phyloP scores from a whole-genome alignment of 345 rosid genomes.

The Euphorbia peplus region DNA sequence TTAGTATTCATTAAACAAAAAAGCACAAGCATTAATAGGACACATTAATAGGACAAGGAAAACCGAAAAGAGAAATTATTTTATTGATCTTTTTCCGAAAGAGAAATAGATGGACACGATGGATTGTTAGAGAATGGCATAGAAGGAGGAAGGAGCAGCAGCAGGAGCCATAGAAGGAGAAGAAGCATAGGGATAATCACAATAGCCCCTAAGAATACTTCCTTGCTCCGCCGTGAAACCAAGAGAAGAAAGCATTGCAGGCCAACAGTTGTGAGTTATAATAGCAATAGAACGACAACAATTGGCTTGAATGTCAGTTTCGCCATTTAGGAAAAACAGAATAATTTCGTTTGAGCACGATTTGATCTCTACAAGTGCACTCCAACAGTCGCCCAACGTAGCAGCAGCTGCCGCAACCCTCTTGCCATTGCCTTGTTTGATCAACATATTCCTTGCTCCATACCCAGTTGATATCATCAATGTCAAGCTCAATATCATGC shows the following conservation, averaged over 20 bases:
- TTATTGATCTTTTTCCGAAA: too few species aligned
- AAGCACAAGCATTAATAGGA: too few species aligned
- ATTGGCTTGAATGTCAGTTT: slow-evolving; percentile 45
- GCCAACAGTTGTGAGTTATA: slow-evolving; percentile 71
- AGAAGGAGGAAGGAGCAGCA: slow-evolving; percentile 20
- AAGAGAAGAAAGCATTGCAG: slow-evolving; percentile 67
- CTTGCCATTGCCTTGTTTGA: slow-evolving; percentile 1
- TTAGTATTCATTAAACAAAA: too few species aligned
- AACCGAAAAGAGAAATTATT: too few species aligned
- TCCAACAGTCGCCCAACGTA: slow-evolving; percentile 61
- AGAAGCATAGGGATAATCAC: slow-evolving; percentile 35
- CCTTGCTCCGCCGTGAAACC: slow-evolving; percentile 63
- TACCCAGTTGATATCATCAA: slow-evolving; percentile 17
- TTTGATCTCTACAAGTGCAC: slow-evolving; percentile 55
- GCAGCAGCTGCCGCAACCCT: too few species aligned
- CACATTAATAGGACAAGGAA: too few species aligned
- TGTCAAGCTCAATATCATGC: slow-evolving; percentile 15
- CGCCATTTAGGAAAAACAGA: slow-evolving; percentile 57
- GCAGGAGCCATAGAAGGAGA: slow-evolving; percentile 9
- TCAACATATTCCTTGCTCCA: slow-evolving; percentile 20
- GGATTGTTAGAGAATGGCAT: too few species aligned
- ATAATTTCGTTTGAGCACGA: slow-evolving; percentile 72
- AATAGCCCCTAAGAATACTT: slow-evolving; percentile 54
- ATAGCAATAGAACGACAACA: slow-evolving; percentile 62
- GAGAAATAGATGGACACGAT: too few species aligned